Base-by-base conservation (phyloP, 2,329 filamentous ascomycete species). In the Exophiala viscosa region DNA sequence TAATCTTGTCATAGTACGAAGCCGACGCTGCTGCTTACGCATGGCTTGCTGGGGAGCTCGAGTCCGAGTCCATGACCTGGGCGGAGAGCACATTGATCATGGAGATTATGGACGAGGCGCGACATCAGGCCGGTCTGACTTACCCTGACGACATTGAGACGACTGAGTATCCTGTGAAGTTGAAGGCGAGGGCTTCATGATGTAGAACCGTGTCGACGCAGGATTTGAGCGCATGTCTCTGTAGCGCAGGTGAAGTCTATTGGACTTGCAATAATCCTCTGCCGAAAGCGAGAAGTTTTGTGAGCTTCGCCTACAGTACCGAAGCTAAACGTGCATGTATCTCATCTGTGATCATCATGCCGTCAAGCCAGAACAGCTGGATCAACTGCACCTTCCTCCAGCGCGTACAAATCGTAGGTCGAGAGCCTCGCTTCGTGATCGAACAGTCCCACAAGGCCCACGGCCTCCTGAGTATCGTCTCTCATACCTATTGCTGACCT, bases 1-100 rank as follows among this genome's bases (percentile, higher is more conserved):
- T 17, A 14, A 11, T 14, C n/a, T 17, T 45, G 43, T 14, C 18
- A 7, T 33, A 57, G 48, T 59, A 58, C 47, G 59, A 61, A 55
- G 59, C 52, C 32, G 59, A 61, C 45, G 59, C 52, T 14, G 59
- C 59, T 7, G 59, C 56, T 13, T 45, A 50, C 33, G 50, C 47
- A 18, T 52, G 53, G 18, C 23, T 57, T 10, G 77, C 84, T 40
- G 88, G 86, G 60, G 66, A 95, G 54, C 77, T 86, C 38, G 89
- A 93, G 66, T 88, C 89, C 23, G 84, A 83, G 71, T 79, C 85
- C 64, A 85, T 95, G 75, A 90, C 89, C n/a, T 82, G 83, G 76
- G 78, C 81, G 39, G 90, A 96, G 78, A 92, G 87, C 65, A 77
- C 95, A 46, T 79, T 84, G 43, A 89, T 96, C 59, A 95, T 96